A percentile compares a stretch with the other conserved stretches of the same genome.
phyloP scores from a whole-genome alignment of 345 rosid species.

The Citropsis articulata region DNA sequence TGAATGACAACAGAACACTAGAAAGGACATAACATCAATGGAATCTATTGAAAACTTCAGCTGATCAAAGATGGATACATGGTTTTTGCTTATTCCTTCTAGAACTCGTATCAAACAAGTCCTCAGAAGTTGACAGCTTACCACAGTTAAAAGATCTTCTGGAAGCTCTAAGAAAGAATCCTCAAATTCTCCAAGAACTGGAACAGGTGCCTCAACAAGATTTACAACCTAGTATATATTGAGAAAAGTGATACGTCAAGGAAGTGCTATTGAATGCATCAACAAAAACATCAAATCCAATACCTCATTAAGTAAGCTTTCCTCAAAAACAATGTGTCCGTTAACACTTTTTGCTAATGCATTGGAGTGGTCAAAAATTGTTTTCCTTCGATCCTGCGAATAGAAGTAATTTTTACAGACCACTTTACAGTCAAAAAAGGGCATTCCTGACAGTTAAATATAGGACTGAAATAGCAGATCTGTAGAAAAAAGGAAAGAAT shows the following conservation, averaged over 20 bases:
- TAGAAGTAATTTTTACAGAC: constrained; percentile 7
- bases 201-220: constrained; percentile 95
- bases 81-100: too few species aligned
- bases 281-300: constrained; percentile 8
- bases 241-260: constrained; percentile 1
- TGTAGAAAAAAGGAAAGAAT: not conserved
- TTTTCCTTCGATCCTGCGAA: constrained; percentile 61
- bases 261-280: constrained; percentile 14
- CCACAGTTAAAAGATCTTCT: constrained; percentile 81
- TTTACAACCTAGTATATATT: constrained; percentile 67
- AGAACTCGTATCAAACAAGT: not conserved
- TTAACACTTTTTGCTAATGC: constrained; percentile 65
- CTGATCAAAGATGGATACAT: not conserved
- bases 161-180: constrained; percentile 92
- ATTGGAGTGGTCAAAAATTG: constrained; percentile 58
- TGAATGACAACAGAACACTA: not conserved
- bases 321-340: constrained; percentile 54
- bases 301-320: constrained; percentile 81
- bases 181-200: constrained; percentile 74
- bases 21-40: not conserved
- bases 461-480: constrained; percentile 15
- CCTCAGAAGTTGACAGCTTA: constrained; percentile 29
- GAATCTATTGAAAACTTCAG: not conserved
- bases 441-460: constrained; percentile 6
- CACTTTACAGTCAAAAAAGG: constrained; percentile 10